Percentiles rank a stretch among this genome's conserved stretches.
Evolutionary conservation across 78 protist species (phyloP).

Genomic region (Dictyostelium capitatum): DNA sequence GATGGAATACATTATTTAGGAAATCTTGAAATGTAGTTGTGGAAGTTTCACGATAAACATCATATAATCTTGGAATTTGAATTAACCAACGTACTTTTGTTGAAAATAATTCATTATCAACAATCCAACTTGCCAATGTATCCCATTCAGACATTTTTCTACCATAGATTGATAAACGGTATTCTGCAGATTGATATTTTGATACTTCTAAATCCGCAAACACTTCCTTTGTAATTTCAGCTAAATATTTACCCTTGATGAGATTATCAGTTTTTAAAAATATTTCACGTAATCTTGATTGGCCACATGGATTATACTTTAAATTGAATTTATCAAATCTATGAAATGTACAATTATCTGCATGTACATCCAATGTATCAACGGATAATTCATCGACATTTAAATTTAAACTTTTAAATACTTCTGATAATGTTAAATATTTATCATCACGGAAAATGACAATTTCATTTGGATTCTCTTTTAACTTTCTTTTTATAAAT

Average conservation of each 20-base stretch:
- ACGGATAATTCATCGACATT: constrained; percentile 89
- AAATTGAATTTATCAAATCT: constrained; percentile 97
- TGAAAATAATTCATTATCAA: constrained; percentile 85
- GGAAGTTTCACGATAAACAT: constrained; percentile 34
- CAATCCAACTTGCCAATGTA: constrained; percentile 94
- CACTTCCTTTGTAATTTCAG: constrained; percentile 94
- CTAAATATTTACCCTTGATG: constrained; percentile 95
- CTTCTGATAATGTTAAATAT: constrained; percentile 92
- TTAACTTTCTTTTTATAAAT: constrained; percentile 95
- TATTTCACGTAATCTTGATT: constrained; percentile 92
- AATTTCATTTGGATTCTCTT: constrained; percentile 79
- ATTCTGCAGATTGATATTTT: constrained; percentile 96
- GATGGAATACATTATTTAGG: constrained; percentile 93
- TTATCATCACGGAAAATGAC: constrained; percentile 86
- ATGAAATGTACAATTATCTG: constrained; percentile 88
- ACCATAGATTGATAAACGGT: constrained; percentile 98
- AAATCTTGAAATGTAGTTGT: constrained; percentile 87
- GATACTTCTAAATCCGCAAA: constrained; percentile 89
- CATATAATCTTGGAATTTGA: constrained; percentile 97
- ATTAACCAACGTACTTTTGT: constrained; percentile 96
- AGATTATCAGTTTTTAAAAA: constrained; percentile 98
- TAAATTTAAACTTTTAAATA: constrained; percentile 84
- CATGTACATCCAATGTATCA: constrained; percentile 97
- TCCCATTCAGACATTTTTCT: constrained; percentile 93
- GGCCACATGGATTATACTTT: constrained; percentile 96